Percentiles rank a stretch among this genome's conserved stretches.
Evolutionary conservation across 306 rosid species (phyloP).

Genomic region (Gastrolobium villosum): DNA sequence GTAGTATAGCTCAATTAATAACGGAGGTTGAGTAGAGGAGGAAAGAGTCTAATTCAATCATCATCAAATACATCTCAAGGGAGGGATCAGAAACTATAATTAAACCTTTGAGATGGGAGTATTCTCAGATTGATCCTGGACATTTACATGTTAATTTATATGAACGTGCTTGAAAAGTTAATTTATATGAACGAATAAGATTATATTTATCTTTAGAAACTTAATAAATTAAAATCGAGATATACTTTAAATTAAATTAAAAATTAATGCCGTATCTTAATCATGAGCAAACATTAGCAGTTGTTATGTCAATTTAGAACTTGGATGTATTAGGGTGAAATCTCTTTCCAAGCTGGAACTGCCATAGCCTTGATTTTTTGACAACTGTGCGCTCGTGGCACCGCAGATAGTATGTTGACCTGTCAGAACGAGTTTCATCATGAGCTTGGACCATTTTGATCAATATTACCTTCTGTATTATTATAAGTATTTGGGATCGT

Average conservation of each 20-base stretch:
- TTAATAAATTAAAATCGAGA: not conserved
- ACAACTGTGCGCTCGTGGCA: slow-evolving; percentile 60
- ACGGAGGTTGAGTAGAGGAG: no score
- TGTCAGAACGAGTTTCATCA: slow-evolving; percentile 42
- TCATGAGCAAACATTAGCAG: slow-evolving; percentile 23
- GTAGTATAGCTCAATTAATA: no score
- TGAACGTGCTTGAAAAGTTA: no score
- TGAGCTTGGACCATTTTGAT: slow-evolving; percentile 44
- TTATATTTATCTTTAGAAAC: not conserved
- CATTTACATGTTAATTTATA: not conserved
- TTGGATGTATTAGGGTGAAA: slow-evolving; percentile 51
- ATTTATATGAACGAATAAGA: no score
- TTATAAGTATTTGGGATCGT: no score
- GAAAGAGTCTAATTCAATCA: no score
- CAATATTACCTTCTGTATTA: not conserved
- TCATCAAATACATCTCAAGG: no score
- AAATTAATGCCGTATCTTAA: no score
- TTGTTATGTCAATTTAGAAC: slow-evolving; percentile 46
- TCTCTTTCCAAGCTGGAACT: slow-evolving; percentile 16
- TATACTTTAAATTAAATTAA: not conserved
- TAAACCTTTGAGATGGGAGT: not conserved
- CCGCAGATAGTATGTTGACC: slow-evolving; percentile 51
- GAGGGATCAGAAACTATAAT: no score
- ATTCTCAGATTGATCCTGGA: not conserved
- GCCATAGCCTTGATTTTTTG: slow-evolving; percentile 40